Conservation (phyloP, 129 eudicot genomes). For the Flaveria ramosissima region DNA sequence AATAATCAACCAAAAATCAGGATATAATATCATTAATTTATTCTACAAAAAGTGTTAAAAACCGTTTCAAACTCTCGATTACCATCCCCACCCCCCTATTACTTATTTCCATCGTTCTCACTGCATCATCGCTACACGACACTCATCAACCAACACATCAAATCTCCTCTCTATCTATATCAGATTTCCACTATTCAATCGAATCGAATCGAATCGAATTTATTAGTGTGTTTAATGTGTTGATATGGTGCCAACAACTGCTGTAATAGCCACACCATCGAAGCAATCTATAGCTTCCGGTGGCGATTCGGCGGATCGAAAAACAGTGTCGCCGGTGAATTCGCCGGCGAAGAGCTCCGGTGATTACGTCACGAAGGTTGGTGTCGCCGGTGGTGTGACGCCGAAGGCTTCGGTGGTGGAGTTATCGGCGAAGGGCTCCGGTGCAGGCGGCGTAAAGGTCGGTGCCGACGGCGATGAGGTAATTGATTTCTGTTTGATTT, state of each 20-base stretch:
- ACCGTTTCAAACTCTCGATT: background rate
- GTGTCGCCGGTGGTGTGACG: constrained; percentile 16
- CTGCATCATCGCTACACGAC: constrained; percentile 27
- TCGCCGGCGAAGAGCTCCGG: constrained; percentile 22
- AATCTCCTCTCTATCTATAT: constrained; percentile 10
- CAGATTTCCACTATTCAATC: constrained; percentile 27
- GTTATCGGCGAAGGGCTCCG: constrained; percentile 26
- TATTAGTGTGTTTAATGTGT: background rate
- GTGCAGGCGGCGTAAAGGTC: constrained; percentile 6
- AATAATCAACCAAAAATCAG: background rate
- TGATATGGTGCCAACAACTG: constrained; percentile 29
- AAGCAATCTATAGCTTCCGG: constrained; percentile 12
- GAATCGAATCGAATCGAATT: constrained; percentile 21
- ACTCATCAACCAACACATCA: background rate
- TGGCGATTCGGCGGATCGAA: constrained; percentile 4
- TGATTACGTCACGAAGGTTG: constrained; percentile 17
- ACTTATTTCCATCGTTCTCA: constrained; percentile 25
- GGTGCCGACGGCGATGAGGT: constrained; percentile 29
- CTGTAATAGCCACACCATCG: constrained; percentile 35
- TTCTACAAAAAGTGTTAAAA: background rate
- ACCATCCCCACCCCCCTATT: background rate
- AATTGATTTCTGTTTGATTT: constrained; percentile 3
- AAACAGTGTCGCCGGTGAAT: background rate
- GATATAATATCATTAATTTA: background rate
- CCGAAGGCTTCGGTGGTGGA: constrained; percentile 13